phyloP scores from a whole-genome alignment of 192 early-diverging fungal species.

The Coemansia sp. region DNA sequence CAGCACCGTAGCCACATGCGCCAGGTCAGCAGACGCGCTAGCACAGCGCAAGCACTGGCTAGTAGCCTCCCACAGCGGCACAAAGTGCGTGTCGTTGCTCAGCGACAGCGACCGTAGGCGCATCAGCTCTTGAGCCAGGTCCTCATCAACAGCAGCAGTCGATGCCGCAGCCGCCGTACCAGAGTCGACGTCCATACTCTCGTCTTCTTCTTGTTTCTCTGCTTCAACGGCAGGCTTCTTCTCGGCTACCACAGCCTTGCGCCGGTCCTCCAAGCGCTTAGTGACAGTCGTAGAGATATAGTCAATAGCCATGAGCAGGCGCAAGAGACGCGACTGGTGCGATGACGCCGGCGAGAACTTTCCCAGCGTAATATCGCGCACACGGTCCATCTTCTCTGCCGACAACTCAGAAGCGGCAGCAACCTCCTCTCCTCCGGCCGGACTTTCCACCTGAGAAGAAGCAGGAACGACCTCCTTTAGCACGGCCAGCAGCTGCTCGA shows the following conservation, averaged over 20 bases:
- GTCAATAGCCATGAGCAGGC: conserved; percentile 93
- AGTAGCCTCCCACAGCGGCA: conserved; percentile 74
- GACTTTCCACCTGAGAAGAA: neutral
- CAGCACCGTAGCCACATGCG: conserved; percentile 88
- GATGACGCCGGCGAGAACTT: conserved; percentile 85
- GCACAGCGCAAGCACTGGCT: conserved; percentile 74
- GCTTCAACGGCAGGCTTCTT: neutral
- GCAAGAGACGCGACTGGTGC: conserved; percentile 86
- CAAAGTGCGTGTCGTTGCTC: conserved; percentile 52
- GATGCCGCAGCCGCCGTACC: neutral
- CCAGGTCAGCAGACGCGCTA: conserved; percentile 73
- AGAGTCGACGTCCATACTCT: conserved; percentile 10
- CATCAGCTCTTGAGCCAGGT: conserved; percentile 28
- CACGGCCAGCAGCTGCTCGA: conserved; percentile 63
- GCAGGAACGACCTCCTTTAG: conserved; percentile 43
- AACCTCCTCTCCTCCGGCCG: conserved; percentile 41
- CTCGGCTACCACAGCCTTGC: conserved; percentile 23
- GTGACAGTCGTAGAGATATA: conserved; percentile 59
- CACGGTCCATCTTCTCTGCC: conserved; percentile 57
- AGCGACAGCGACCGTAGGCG: conserved; percentile 51
- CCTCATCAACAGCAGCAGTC: conserved; percentile 7
- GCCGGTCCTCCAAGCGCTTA: conserved; percentile 36
- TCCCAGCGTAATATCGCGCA: conserved; percentile 70
- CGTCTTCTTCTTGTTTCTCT: conserved; percentile 40
- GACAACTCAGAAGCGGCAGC: conserved; percentile 3